Evolutionary conservation across 306 rosid species (phyloP), one percentile per base, ranked within the genome.

Genomic region (Cercis canadensis): DNA sequence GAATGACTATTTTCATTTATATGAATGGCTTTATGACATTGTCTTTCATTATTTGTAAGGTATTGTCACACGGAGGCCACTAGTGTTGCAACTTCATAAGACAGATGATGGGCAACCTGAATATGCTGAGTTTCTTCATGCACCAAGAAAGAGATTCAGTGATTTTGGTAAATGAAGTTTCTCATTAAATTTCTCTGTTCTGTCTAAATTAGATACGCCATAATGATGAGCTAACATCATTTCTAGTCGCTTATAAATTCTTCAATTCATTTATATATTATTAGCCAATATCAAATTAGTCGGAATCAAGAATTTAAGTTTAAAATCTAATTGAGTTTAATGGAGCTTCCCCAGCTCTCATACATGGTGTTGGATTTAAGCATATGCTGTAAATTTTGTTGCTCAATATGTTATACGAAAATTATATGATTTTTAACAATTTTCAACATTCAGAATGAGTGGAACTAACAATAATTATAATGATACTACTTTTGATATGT

Each of bases 61-160:
- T 69, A 95, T 95, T 83, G 99, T 95, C 57, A 95, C 99, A 11
- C 72, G 99, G 85, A 84, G 99, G 71, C 99, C 99, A 5, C 78
- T 95, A 41, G 97, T 95, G 67, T 78, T 95, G 84, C 99, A 95
- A 78, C 99, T 95, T 77, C 99, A 95, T 69, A 87, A 92, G 83
- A 85, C 83, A 7, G 97, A 84, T 0, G 54, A 77, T 1, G 97
- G 97, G 50, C 82, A 79, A 51, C 51, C 86, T 57, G 99, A 95
- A 29, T 95, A 95, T 75, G 97, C 97, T 4, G 99, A 95, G 84
- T 95, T 95, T 85, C 99, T 95, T 78, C 99, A 95, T 79, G 69
- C 88, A 17, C 96, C 97, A 2, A 88, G 87, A 81, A 89, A 71
- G 90, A 89, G 77, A 78, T 85, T 86, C 32, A 33, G 87, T 4